Conservation (phyloP, 371 early-diverging fungal genomes). For the Haplosporangium sp. region DNA sequence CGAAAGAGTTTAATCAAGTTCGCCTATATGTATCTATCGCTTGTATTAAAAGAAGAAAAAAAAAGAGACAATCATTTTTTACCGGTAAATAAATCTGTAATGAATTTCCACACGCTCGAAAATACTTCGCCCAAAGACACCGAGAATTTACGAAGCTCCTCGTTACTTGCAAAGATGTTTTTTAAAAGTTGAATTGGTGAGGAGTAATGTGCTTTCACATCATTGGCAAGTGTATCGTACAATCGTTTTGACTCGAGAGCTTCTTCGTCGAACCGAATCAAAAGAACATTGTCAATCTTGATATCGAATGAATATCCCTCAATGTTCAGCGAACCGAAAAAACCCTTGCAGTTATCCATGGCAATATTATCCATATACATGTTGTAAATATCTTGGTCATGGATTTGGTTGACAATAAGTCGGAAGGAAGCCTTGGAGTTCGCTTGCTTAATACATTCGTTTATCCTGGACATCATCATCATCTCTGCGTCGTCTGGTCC, state of each 20-base stretch:
- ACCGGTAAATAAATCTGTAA: no score
- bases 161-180: neutral
- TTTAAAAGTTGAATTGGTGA: neutral
- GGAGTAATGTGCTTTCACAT: neutral
- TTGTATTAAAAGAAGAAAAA: no score
- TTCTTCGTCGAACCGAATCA: neutral
- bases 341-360: neutral
- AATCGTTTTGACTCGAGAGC: neutral
- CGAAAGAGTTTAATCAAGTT: no score
- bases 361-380: slow-evolving; percentile 1
- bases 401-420: slow-evolving; percentile 18
- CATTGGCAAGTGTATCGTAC: neutral
- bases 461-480: slow-evolving; percentile 2
- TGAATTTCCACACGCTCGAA: no score
- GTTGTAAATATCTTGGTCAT: neutral
- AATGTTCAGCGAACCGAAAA: neutral
- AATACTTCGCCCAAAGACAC: no score
- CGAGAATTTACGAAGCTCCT: neutral
- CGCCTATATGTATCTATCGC: no score
- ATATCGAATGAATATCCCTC: slow-evolving; percentile 4
- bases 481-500: neutral
- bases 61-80: no score
- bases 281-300: slow-evolving; percentile 1
- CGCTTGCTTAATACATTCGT: neutral
- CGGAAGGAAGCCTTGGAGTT: slow-evolving; percentile 32